phyloP scores from a whole-genome alignment of 495 filamentous ascomycete species.

The Penicillium atrosanguineum region DNA sequence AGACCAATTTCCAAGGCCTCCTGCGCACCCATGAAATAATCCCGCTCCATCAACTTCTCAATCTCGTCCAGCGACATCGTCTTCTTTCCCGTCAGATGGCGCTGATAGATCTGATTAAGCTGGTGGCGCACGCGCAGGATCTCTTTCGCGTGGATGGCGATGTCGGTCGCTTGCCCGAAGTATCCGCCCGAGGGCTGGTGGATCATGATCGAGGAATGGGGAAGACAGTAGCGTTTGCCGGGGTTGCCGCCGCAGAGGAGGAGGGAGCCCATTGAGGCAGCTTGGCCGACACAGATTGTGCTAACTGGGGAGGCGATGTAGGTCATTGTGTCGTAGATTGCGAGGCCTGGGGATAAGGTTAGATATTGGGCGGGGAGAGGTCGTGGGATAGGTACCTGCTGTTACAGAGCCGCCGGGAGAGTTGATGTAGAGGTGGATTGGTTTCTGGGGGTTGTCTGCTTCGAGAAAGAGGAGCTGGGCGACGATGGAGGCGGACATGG shows the following conservation, averaged over 20 bases:
- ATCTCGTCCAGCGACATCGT: slow-evolving; percentile 70
- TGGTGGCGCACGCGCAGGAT: slow-evolving; percentile 82
- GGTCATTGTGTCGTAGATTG: slow-evolving; percentile 98
- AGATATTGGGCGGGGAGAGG: background rate
- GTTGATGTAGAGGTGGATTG: slow-evolving; percentile 97
- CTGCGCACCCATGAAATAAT: slow-evolving; percentile 86
- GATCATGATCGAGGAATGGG: slow-evolving; percentile 92
- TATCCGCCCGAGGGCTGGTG: slow-evolving; percentile 95
- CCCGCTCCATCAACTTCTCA: slow-evolving; percentile 93
- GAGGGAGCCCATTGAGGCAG: slow-evolving; percentile 90
- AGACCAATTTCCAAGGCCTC: slow-evolving; percentile 89
- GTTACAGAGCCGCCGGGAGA: slow-evolving; percentile 95
- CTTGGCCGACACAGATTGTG: slow-evolving; percentile 93
- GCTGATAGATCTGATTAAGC: slow-evolving; percentile 85
- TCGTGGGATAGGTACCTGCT: slow-evolving; percentile 46
- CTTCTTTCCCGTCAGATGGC: slow-evolving; percentile 73
- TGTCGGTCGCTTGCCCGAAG: slow-evolving; percentile 84
- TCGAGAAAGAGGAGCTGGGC: slow-evolving; percentile 97
- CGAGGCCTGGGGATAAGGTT: slow-evolving; percentile 55
- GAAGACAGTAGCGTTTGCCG: slow-evolving; percentile 85
- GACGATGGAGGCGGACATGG: slow-evolving; percentile 83
- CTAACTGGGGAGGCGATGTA: slow-evolving; percentile 91
- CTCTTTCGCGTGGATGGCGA: slow-evolving; percentile 95
- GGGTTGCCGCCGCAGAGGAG: slow-evolving; percentile 81
- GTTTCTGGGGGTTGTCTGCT: slow-evolving; percentile 89